These are phyloP conservation scores for Triticum turgidum DNA, from an alignment of 176 grass and related monocot species.

Conservation along the genomic window DNA sequence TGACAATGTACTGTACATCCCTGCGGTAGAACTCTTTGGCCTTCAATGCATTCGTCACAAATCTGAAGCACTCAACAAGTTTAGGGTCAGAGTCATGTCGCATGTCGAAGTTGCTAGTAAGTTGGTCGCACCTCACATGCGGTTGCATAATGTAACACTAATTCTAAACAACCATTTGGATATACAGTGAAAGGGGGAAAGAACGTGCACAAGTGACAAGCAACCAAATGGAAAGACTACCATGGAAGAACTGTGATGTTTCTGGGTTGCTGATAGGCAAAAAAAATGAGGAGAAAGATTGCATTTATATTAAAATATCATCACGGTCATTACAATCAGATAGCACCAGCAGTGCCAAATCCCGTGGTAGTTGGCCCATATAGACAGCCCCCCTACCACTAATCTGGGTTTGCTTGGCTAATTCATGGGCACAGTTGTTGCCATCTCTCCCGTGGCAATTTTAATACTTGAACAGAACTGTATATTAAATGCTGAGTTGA, in stretches of 20 bases:
- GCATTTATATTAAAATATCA: too few relatives aligned
- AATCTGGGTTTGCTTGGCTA: too few relatives aligned
- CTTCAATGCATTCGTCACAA: conserved; percentile 92
- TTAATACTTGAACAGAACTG: not conserved
- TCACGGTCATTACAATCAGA: too few relatives aligned
- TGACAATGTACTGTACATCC: conserved; percentile 94
- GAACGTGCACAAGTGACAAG: not conserved
- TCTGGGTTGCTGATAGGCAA: not conserved
- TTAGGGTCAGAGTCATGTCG: not conserved
- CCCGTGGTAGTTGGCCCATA: too few relatives aligned
- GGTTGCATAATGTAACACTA: not conserved
- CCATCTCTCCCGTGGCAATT: not conserved
- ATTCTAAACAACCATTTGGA: conserved; percentile 9
- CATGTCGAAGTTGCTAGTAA: conserved; percentile 11
- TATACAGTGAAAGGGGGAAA: not conserved
- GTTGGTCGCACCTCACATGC: not conserved
- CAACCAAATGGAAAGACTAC: conserved; percentile 8
- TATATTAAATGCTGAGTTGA: not conserved
- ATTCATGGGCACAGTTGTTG: too few relatives aligned
- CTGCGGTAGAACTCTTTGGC: conserved; percentile 89
- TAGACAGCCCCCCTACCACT: too few relatives aligned
- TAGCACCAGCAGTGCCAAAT: too few relatives aligned
- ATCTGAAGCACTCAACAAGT: conserved; percentile 56
- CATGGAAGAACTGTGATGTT: not conserved
- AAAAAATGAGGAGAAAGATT: too few relatives aligned